phyloP scores from a whole-genome alignment of 2,329 filamentous ascomycete genomes.

The Macrophomina tecta region DNA sequence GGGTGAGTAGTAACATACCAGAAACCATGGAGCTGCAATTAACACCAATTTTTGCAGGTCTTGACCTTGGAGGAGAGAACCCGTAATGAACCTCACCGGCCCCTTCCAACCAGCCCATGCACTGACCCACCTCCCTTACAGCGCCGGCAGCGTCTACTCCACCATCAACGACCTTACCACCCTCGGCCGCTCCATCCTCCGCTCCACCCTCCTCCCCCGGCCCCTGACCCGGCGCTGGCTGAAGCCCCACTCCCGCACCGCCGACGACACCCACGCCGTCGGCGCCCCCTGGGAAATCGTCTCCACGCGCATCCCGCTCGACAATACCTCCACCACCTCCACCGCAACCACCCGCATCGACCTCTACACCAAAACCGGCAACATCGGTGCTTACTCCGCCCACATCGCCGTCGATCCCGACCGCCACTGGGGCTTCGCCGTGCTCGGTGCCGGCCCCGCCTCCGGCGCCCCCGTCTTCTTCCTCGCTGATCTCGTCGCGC shows the following conservation, averaged over 20 bases:
- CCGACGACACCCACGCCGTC: conserved; percentile 31
- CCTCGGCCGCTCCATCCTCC: conserved; percentile 34
- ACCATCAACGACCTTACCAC: conserved; percentile 33
- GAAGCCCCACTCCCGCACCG: conserved; percentile 34
- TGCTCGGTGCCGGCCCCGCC: conserved; percentile 21
- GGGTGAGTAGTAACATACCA: conserved; percentile 23
- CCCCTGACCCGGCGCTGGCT: conserved; percentile 35
- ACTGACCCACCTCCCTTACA: conserved; percentile 24
- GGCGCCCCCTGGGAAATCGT: conserved; percentile 37
- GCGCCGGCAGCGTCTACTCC: conserved; percentile 38
- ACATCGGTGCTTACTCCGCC: conserved; percentile 26
- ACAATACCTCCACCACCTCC: neutral
- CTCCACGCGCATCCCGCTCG: conserved; percentile 32
- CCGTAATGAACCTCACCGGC: neutral
- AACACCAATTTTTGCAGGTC: neutral
- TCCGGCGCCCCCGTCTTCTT: conserved; percentile 9
- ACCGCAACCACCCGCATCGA: neutral
- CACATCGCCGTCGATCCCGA: conserved; percentile 24
- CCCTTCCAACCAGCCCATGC: conserved; percentile 1
- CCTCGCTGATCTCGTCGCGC: conserved; percentile 5
- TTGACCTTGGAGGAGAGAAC: neutral
- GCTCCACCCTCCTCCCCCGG: conserved; percentile 33
- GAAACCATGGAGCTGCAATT: neutral
- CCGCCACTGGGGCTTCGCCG: conserved; percentile 26
- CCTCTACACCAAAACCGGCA: conserved; percentile 34